Evolutionary conservation across 1,139 yeast species (phyloP).

Genomic region (Nakaseomyces kungkrabaensis): DNA sequence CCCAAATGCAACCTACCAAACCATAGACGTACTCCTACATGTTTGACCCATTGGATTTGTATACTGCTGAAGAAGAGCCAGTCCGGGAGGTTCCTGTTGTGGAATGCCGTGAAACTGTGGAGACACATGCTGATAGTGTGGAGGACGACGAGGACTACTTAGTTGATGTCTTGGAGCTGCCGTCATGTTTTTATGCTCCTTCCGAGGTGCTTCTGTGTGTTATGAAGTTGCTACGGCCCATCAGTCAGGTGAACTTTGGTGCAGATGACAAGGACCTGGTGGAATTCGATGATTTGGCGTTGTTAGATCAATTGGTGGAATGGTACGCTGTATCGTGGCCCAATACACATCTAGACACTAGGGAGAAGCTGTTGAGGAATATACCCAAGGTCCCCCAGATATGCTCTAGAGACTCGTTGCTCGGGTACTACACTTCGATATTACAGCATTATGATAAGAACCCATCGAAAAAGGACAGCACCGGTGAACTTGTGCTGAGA

Average conservation of each 20-base stretch:
- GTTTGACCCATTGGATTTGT: conserved; percentile 32
- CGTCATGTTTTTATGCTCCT: conserved; percentile 45
- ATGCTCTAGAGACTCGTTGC: conserved; percentile 26
- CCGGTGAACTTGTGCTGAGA: conserved; percentile 36
- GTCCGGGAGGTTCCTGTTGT: not conserved
- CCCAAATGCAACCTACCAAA: too few species aligned
- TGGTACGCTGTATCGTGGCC: conserved; percentile 39
- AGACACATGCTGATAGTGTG: conserved; percentile 7
- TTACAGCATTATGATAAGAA: conserved; percentile 38
- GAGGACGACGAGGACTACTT: conserved; percentile 28
- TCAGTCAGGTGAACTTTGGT: conserved; percentile 46
- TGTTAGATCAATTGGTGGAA: conserved; percentile 25
- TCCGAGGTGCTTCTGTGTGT: conserved; percentile 37
- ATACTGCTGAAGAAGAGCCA: conserved; percentile 16
- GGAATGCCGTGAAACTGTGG: not conserved
- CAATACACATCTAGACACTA: conserved; percentile 27
- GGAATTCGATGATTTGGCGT: conserved; percentile 4
- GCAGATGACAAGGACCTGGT: conserved; percentile 7
- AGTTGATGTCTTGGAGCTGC: conserved; percentile 59
- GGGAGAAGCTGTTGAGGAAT: conserved; percentile 27
- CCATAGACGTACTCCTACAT: conserved; percentile 5
- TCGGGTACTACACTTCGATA: conserved; percentile 57
- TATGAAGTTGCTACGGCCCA: conserved; percentile 43
- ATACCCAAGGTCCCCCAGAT: conserved; percentile 16
- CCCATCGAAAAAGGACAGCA: conserved; percentile 4